Conservation (phyloP, 1,284 basidiomycete species). For the Cerrena zonata region DNA sequence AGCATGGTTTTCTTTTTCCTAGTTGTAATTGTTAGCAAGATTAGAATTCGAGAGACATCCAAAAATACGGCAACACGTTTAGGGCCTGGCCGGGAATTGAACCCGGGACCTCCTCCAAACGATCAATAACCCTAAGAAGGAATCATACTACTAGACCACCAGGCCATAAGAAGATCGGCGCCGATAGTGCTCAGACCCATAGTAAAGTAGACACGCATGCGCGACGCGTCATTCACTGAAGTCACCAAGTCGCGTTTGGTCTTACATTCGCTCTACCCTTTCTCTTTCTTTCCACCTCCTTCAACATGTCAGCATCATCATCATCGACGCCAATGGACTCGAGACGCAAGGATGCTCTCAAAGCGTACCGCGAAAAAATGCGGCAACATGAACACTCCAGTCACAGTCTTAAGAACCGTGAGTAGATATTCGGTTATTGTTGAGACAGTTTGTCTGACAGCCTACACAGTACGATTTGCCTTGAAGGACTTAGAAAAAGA, state of each 20-base stretch:
- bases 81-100: constrained; percentile 80
- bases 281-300: background rate
- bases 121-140: constrained; percentile 27
- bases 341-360: constrained; percentile 1
- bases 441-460: background rate
- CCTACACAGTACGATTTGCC: constrained; percentile 64
- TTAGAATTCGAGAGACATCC: background rate
- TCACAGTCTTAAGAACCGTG: constrained; percentile 82
- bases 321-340: background rate
- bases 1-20: background rate
- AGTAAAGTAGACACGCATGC: background rate
- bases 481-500: constrained; percentile 84
- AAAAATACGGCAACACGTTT: constrained; percentile 12
- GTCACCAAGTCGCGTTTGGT: no score
- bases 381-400: constrained; percentile 78
- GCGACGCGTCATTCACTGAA: constrained; percentile 11
- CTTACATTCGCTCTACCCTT: no score
- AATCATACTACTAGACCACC: constrained; percentile 37
- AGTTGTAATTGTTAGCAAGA: no score
- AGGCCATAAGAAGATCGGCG: no score
- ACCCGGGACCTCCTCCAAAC: constrained; percentile 77
- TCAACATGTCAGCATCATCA: background rate
- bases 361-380: constrained; percentile 60
- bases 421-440: constrained; percentile 25
- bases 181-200: no score